Evolutionary conservation across 257 asterid genomes (phyloP), one percentile per base, ranked within the genome.

Genomic region (Rauvolfia tetraphylla): DNA sequence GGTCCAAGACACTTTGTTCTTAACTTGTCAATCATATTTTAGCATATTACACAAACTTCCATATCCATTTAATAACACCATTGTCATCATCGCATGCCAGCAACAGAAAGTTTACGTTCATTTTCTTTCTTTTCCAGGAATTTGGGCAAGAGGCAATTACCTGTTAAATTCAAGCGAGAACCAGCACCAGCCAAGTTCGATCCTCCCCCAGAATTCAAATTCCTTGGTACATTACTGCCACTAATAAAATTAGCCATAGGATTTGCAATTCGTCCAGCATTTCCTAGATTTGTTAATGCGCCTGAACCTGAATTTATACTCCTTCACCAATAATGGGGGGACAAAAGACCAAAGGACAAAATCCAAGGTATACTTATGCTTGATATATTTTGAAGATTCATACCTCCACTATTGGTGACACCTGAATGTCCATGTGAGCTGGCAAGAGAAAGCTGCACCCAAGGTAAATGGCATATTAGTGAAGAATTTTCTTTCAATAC

Each of bases 391-490:
- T 78, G 70, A 82, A 83, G 70, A 78, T 56, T 71, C 85, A 46
- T 86, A 88, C 98, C 98, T 77, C 95, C 97, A 82, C 83, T 87
- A 81, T 86, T 90, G 63, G 93, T 81, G 54, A 86, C 86, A 79
- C 90, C 94, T 56, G 93, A 87, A 81, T 91, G 96, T 71, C 89
- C 96, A 84, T 86, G 95, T 53, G 96, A 85, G 72, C 85, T 88
- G 72, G 90, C 93, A 78, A 86, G 96, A 75, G 97, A 90, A 41
- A 92, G 81, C 98, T 94, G 86, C 87, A 85, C 80, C 76, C 82
- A 68, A 86, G 72, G 75, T 65, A 68, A 34, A 79, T 66, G 57
- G 41, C 62, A 68, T 72, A 38, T 80, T 59, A 71, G 59, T 74
- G 41, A 67, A 14, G 8, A 39, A 27, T 67, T 74, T 34, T 49